phyloP scores from a whole-genome alignment of 2,329 filamentous ascomycete genomes.

The Pyrenophora seminiperda region DNA sequence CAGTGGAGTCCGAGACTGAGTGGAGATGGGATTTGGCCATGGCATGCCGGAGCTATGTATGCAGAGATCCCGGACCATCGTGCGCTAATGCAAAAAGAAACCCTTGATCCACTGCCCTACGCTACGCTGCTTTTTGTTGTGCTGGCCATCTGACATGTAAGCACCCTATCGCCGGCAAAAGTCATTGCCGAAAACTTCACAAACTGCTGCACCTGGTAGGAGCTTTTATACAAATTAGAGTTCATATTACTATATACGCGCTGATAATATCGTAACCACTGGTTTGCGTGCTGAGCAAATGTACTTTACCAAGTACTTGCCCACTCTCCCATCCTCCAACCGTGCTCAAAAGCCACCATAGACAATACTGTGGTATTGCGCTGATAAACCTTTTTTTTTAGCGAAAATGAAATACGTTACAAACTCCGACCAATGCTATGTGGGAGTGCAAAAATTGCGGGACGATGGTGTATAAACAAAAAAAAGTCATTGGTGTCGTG shows the following conservation, averaged over 20 bases:
- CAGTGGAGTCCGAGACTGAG: background rate
- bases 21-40: background rate
- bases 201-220: too few species aligned
- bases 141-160: too few species aligned
- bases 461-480: constrained; percentile 4
- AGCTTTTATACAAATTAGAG: background rate
- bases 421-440: constrained; percentile 20
- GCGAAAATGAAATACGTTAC: constrained; percentile 8
- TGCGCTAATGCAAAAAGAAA: too few species aligned
- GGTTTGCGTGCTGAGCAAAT: background rate
- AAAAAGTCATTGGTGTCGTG: background rate
- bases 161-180: background rate
- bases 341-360: background rate
- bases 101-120: too few species aligned
- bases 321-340: background rate
- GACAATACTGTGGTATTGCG: background rate
- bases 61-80: too few species aligned
- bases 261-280: constrained; percentile 10
- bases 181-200: too few species aligned
- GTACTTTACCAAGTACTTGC: constrained; percentile 1
- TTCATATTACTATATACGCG: constrained; percentile 24
- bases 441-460: constrained; percentile 7
- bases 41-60: too few species aligned
- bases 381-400: constrained; percentile 7
- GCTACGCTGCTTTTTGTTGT: too few species aligned